Percentiles rank a stretch among this genome's conserved stretches.
Evolutionary conservation across 1,139 yeast genomes (phyloP).

Genomic region (Hanseniaspora sp.): DNA sequence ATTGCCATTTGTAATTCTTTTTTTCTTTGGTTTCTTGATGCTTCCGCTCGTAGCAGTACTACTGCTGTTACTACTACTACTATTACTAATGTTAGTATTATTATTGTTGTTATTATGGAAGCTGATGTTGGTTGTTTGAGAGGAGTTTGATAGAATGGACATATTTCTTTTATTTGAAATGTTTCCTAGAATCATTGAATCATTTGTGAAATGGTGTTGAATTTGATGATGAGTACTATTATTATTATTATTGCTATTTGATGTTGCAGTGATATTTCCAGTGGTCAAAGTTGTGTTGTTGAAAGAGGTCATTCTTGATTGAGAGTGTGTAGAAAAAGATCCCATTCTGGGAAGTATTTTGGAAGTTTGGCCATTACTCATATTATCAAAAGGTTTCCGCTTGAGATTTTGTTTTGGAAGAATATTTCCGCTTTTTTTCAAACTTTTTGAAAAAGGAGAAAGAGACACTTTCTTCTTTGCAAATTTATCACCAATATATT

Average conservation of each 20-base stretch:
- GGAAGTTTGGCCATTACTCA: neutral
- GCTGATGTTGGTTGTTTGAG: neutral
- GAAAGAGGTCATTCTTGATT: conserved; percentile 8
- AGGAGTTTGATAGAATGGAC: neutral
- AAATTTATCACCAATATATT: neutral
- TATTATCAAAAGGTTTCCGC: neutral
- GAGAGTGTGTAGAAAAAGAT: conserved; percentile 10
- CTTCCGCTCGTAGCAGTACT: no score
- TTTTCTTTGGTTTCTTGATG: neutral
- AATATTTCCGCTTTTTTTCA: conserved; percentile 6
- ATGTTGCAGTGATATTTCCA: neutral
- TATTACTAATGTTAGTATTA: no score
- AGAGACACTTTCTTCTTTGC: neutral
- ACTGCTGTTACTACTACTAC: neutral
- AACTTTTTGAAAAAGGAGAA: neutral
- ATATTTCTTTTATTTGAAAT: neutral
- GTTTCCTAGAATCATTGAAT: neutral
- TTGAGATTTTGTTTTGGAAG: neutral
- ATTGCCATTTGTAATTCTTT: neutral
- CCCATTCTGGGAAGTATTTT: conserved; percentile 12
- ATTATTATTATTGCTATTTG: neutral
- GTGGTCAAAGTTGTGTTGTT: conserved; percentile 8
- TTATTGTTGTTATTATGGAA: neutral
- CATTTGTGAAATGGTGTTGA: neutral
- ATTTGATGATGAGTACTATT: neutral